A percentile compares a stretch with the other conserved stretches of the same genome.
Evolutionary conservation across 192 early-diverging fungal species (phyloP).

Genomic region (Gonapodya sp.): DNA sequence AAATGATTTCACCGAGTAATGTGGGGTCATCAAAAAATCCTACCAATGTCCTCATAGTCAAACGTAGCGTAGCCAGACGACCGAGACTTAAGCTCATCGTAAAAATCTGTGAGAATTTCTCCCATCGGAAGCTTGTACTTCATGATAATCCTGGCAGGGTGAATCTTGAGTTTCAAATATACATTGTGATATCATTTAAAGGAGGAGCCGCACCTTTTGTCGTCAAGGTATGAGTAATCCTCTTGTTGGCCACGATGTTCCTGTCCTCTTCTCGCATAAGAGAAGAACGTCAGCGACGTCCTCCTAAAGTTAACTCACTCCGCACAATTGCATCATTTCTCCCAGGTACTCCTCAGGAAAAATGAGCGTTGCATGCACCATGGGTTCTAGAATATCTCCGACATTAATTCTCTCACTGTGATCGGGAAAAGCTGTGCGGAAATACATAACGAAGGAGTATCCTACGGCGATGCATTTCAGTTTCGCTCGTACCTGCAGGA

Average conservation of each 20-base stretch:
- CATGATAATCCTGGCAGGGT: constrained; percentile 48
- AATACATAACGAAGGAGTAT: not conserved
- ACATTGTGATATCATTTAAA: constrained; percentile 10
- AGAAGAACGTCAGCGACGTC: constrained; percentile 7
- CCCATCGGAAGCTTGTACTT: constrained; percentile 82
- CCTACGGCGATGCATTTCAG: not conserved
- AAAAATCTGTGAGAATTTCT: constrained; percentile 92
- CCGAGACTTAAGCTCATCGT: constrained; percentile 83
- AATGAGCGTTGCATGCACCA: constrained; percentile 83
- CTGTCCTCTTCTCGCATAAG: constrained; percentile 20
- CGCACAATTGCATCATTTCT: constrained; percentile 39
- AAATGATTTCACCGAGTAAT: too few relatives aligned
- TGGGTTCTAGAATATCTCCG: constrained; percentile 67
- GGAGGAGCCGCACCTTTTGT: constrained; percentile 35
- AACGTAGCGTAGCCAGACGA: constrained; percentile 74
- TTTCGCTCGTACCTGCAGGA: not conserved
- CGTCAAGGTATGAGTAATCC: constrained; percentile 84
- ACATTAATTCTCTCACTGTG: constrained; percentile 49
- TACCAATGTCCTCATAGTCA: constrained; percentile 6
- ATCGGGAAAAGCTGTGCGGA: constrained; percentile 58
- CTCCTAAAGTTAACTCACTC: constrained; percentile 28
- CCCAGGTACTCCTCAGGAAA: constrained; percentile 59
- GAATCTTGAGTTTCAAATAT: constrained; percentile 19
- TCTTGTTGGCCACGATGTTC: constrained; percentile 68
- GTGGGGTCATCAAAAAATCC: not conserved